A percentile compares a stretch with the other conserved stretches of the same genome.
Evolutionary conservation across 2,329 filamentous ascomycete species (phyloP).

Genomic region (Drechslera avenae): DNA sequence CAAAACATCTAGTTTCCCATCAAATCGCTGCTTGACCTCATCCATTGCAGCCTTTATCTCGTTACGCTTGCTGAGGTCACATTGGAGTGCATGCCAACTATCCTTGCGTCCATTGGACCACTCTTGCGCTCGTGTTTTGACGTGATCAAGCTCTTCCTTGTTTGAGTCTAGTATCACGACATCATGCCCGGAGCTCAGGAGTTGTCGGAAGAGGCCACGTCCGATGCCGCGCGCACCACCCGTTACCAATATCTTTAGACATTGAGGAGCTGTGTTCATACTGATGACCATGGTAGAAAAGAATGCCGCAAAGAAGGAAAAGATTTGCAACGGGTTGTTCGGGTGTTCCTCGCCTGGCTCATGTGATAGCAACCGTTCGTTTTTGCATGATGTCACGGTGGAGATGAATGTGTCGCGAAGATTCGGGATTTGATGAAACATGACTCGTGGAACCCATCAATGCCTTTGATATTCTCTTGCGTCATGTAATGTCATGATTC

Average conservation of each 20-base stretch:
- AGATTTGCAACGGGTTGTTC: no score
- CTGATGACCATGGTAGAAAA: background rate
- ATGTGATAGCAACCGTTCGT: background rate
- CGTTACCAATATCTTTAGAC: conserved; percentile 46
- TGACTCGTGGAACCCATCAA: no score
- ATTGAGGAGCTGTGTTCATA: conserved; percentile 5
- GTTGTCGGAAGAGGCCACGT: conserved; percentile 52
- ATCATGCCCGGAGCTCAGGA: conserved; percentile 51
- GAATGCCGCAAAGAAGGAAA: no score
- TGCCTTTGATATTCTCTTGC: no score
- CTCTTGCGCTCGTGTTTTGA: conserved; percentile 36
- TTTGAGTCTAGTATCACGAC: conserved; percentile 55
- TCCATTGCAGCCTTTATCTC: conserved; percentile 46
- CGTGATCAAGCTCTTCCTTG: conserved; percentile 48
- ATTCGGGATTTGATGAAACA: no score
- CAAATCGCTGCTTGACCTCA: conserved; percentile 45
- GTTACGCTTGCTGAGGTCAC: conserved; percentile 50
- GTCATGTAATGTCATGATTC: no score
- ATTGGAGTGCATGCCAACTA: conserved; percentile 31
- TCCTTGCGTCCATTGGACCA: conserved; percentile 22
- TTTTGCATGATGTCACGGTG: no score
- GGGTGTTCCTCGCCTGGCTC: no score
- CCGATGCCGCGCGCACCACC: conserved; percentile 56
- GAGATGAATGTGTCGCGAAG: no score
- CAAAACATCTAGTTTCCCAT: conserved; percentile 40